phyloP scores from a whole-genome alignment of 495 filamentous ascomycete genomes.

The Penicillium crystallinum region DNA sequence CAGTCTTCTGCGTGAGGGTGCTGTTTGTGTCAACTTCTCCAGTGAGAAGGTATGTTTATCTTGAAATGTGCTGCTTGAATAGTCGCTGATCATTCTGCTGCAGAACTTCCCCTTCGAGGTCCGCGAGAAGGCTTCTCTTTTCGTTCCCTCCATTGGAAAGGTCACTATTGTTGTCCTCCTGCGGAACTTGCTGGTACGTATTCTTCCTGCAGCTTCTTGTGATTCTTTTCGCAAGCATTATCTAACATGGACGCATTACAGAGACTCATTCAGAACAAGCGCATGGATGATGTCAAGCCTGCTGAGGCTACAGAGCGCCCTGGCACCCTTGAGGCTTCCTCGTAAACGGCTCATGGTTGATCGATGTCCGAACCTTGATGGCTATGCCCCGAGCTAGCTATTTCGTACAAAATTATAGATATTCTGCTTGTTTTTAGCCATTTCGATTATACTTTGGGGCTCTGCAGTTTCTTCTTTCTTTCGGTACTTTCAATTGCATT shows the following conservation, averaged over 20 bases:
- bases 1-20: slow-evolving; percentile 74
- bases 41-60: slow-evolving; percentile 63
- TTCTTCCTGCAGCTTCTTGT: background rate
- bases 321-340: slow-evolving; percentile 37
- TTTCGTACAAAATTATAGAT: slow-evolving; percentile 18
- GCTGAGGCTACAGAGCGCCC: slow-evolving; percentile 42
- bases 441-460: slow-evolving; percentile 14
- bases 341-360: slow-evolving; percentile 4
- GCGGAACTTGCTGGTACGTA: slow-evolving; percentile 75
- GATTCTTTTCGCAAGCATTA: background rate
- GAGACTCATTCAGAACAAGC: slow-evolving; percentile 49
- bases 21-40: slow-evolving; percentile 96
- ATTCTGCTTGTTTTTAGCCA: slow-evolving; percentile 21
- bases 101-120: slow-evolving; percentile 83
- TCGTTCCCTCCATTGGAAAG: slow-evolving; percentile 93
- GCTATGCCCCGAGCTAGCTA: slow-evolving; percentile 6
- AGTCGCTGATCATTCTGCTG: slow-evolving; percentile 3
- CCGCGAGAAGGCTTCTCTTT: slow-evolving; percentile 93
- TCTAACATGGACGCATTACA: slow-evolving; percentile 13
- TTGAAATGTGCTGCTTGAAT: background rate
- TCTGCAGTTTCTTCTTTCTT: background rate
- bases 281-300: slow-evolving; percentile 41
- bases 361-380: slow-evolving; percentile 1
- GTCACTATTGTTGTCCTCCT: slow-evolving; percentile 92
- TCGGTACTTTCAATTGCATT: background rate